These are phyloP conservation scores for Trametes sanguinea DNA, from an alignment of 768 basidiomycete genomes.

Conservation along the genomic window DNA sequence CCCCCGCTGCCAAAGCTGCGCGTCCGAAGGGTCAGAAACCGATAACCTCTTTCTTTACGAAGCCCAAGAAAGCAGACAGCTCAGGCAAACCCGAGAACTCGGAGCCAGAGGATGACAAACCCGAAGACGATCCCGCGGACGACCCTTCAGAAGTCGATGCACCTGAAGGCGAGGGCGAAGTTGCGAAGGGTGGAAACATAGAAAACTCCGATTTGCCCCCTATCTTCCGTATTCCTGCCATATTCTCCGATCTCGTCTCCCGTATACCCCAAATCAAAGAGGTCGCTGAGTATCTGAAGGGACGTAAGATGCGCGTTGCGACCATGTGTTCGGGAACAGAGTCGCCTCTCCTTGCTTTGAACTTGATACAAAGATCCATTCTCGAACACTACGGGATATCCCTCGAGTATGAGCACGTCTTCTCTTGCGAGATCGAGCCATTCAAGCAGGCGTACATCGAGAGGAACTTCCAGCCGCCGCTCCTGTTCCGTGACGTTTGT, in stretches of 20 bases:
- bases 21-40: conserved; percentile 49
- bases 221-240: conserved; percentile 66
- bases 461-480: conserved; percentile 89
- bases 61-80: conserved; percentile 23
- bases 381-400: conserved; percentile 62
- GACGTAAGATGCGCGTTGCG: conserved; percentile 87
- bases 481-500: conserved; percentile 92
- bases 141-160: conserved; percentile 28
- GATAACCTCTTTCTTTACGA: conserved; percentile 57
- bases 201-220: conserved; percentile 69
- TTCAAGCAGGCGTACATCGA: conserved; percentile 99
- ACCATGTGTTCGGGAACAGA: conserved; percentile 99
- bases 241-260: conserved; percentile 75
- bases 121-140: conserved; percentile 21
- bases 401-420: conserved; percentile 85
- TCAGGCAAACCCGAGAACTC: conserved; percentile 1
- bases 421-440: conserved; percentile 96
- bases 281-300: conserved; percentile 66
- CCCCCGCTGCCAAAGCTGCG: conserved; percentile 30
- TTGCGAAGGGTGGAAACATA: conserved; percentile 34
- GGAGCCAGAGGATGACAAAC: conserved; percentile 23
- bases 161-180: conserved; percentile 33
- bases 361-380: conserved; percentile 78
- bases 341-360: conserved; percentile 87
- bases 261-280: conserved; percentile 65